phyloP scores from a whole-genome alignment of 176 grass and related monocot genomes.

The Rhynchospora pubera region DNA sequence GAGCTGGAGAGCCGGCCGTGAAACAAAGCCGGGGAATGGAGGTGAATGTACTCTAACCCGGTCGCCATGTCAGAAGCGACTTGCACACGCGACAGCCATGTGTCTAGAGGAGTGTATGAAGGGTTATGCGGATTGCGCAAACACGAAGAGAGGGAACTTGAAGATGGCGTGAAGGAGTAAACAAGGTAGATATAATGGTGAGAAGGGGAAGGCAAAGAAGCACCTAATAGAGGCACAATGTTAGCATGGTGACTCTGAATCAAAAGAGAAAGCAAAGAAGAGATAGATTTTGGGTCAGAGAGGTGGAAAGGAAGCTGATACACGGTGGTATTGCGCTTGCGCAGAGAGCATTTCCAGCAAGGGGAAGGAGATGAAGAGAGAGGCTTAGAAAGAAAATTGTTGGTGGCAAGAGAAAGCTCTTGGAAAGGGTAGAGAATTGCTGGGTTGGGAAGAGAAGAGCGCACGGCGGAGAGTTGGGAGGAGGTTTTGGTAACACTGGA shows the following conservation, averaged over 20 bases:
- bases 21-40: conserved; percentile 32
- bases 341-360: conserved; percentile 59
- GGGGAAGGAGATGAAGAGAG: conserved; percentile 14
- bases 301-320: conserved; percentile 35
- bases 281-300: not conserved
- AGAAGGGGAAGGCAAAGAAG: conserved; percentile 34
- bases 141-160: conserved; percentile 41
- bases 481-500: conserved; percentile 14
- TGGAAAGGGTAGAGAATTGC: conserved; percentile 48
- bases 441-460: conserved; percentile 29
- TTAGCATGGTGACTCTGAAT: conserved; percentile 47
- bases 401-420: conserved; percentile 55
- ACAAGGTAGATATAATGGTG: conserved; percentile 54
- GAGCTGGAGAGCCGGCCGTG: conserved; percentile 46
- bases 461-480: conserved; percentile 30
- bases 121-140: conserved; percentile 41
- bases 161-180: conserved; percentile 35
- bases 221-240: conserved; percentile 51
- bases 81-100: conserved; percentile 45
- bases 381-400: conserved; percentile 67
- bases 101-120: conserved; percentile 37
- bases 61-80: conserved; percentile 52
- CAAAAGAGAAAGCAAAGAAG: conserved; percentile 25
- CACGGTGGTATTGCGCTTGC: conserved; percentile 33
- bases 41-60: conserved; percentile 69